Base-by-base conservation (phyloP, 2,329 filamentous ascomycete species). In the Neonectria magnoliae region DNA sequence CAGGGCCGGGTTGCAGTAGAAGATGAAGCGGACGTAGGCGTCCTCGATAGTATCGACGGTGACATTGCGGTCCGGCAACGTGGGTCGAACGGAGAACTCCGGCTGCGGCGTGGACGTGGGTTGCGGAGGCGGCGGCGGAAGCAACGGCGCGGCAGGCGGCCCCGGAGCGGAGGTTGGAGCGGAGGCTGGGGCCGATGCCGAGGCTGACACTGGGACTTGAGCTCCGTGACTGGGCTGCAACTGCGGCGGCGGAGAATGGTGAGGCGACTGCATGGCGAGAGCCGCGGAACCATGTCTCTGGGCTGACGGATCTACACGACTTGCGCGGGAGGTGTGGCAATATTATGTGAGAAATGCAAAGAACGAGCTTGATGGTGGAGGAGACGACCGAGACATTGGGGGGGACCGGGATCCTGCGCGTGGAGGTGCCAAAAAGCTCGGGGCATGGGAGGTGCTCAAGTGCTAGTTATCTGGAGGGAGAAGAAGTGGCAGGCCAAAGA, bases 1-100 rank as follows among this genome's bases (percentile, higher is more conserved):
- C 54, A 97, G 90, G 47, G 88, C 90, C 5, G 94, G 94, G 77
- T 98, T 98, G 83, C 94, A 97, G 79, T 94, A 93, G 62, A 98
- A 84, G 72, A 98, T 92, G 77, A 98, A 98, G 70, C 84, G 80
- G 64, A 94, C 90, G 76, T 94, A 98, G 55, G 93, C 90, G 76
- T 95, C 89, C 74, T 94, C 92, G 68, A 98, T 90, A 13, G 86
- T 91, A 2, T 87, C 86, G 71, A 88, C 86, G 3, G 87, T 90
- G 31, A 97, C 89, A 65, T 89, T 82, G 67, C 86, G 88, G 60
- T 89, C 83, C 8, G 94, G 94, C 52, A 95, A 79, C 20, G 79
- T 65, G 41, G 72, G 73, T 27, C 69, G 71, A 38, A 64, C 60
- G 44, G 64, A 57, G 52, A 68, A 61, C 48, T 64, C 69, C 41